Base-by-base conservation (phyloP, 2,329 filamentous ascomycete genomes). In the Monilinia fructicola region DNA sequence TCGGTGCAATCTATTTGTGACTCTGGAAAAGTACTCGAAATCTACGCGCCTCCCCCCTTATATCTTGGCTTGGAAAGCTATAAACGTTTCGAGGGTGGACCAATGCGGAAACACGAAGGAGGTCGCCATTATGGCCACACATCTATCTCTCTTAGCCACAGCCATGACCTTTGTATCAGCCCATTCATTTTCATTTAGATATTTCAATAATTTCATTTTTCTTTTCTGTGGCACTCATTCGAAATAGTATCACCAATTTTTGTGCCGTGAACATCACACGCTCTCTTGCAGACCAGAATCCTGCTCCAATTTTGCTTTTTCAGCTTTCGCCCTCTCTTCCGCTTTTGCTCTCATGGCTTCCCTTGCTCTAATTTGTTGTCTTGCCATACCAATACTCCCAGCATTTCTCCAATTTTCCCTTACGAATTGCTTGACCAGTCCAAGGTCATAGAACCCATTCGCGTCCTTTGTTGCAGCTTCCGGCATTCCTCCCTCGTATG, bases 401-500 rank as follows among this genome's bases (percentile, higher is more conserved):
- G 84, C 77, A 14, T 71, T 70, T 12, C 76, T 67, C 76, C 81
- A 80, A 53, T 80, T 73, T 0, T 71, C 65, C 7, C 63, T 21
- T 3, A 86, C 78, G 69, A 84, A 87, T 0, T 68, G 67, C 6
- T 70, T 69, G 2, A 84, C 79, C 2, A 74, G 72, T 0, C 80
- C 79, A 35, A 80, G 73, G 64, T 82, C 72, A 66, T 80, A 84
- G n/a, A 80, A 74, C 0, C 83, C 83, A 5, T 80, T 69, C 0
- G 70, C 68, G 35, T 79, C 74, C 55, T 72, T 76, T 23, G 81
- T 69, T 1, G 68, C 67, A 14, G 68, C 67, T 2, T 71, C 64
- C 0, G 75, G 73, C 5, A 70, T 14, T 2, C 79, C 71, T 0
- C 78, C 80, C 64, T 82, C 81, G 21, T 73, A 75, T 1, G 66